These are phyloP conservation scores for Arthrobotrys sinensis DNA, from an alignment of 2,329 filamentous ascomycete genomes.

Conservation along the genomic window DNA sequence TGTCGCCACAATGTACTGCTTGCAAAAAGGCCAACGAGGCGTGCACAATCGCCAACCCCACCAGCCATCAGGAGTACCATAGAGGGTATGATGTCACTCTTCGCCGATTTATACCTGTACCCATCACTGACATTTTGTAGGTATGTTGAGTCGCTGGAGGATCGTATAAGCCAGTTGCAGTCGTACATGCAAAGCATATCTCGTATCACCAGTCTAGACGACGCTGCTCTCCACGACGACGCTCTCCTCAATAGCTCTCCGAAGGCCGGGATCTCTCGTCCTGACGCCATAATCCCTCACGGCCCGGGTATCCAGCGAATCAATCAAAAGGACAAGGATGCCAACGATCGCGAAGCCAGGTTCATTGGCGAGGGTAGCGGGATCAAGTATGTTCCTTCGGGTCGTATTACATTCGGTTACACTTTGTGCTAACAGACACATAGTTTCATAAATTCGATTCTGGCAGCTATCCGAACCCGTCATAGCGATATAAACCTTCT, in stretches of 20 bases:
- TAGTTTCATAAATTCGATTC: constrained; percentile 59
- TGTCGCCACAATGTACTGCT: constrained; percentile 60
- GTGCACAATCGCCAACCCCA: constrained; percentile 60
- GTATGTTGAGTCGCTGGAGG: constrained; percentile 59
- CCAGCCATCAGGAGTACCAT: constrained; percentile 60
- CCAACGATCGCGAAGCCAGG: constrained; percentile 53
- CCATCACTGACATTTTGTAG: constrained; percentile 1
- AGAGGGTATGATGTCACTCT: constrained; percentile 41
- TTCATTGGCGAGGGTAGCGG: constrained; percentile 60
- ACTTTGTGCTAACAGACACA: constrained; percentile 18
- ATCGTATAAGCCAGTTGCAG: constrained; percentile 57
- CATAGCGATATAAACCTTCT: constrained; percentile 60
- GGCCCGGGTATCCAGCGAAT: constrained; percentile 57
- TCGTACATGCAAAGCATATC: constrained; percentile 60
- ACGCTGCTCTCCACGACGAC: constrained; percentile 50
- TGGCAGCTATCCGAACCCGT: constrained; percentile 54
- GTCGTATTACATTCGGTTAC: not conserved
- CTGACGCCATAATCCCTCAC: constrained; percentile 1
- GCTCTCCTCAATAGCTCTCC: constrained; percentile 28
- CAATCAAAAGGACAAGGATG: constrained; percentile 57
- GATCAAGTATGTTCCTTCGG: constrained; percentile 43
- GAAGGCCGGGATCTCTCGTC: constrained; percentile 42
- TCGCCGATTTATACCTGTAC: not conserved
- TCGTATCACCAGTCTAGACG: constrained; percentile 56
- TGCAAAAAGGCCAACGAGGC: constrained; percentile 61